A percentile compares a stretch with the other conserved stretches of the same genome.
These are phyloP conservation scores for Rhizopus stolonifer DNA, from an alignment of 371 early-diverging fungal genomes.

Conservation along the genomic window DNA sequence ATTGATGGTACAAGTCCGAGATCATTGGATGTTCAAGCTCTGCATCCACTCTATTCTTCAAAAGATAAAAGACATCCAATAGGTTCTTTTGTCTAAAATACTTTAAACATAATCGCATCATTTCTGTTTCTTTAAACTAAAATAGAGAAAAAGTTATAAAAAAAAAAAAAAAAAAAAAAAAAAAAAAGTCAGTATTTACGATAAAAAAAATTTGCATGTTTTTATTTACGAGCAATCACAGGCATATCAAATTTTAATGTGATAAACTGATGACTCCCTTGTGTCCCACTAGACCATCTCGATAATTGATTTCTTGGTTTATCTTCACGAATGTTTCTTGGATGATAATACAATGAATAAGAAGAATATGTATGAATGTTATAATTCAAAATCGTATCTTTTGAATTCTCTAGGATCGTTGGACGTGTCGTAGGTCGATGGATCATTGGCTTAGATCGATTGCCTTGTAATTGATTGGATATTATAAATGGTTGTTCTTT, in stretches of 20 bases:
- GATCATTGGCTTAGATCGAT: too few species aligned
- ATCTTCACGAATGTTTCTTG: conserved; percentile 69
- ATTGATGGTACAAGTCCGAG: conserved; percentile 64
- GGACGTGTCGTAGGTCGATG: too few species aligned
- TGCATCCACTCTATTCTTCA: conserved; percentile 63
- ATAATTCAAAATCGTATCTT: conserved; percentile 26
- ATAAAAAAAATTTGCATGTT: too few species aligned
- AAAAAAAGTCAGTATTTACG: too few species aligned
- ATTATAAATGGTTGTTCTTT: too few species aligned
- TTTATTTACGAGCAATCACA: conserved; percentile 63
- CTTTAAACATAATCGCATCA: conserved; percentile 82
- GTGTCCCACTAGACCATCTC: conserved; percentile 77
- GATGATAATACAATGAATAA: conserved; percentile 72
- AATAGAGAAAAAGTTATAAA: too few species aligned
- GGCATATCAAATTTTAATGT: conserved; percentile 67
- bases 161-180: too few species aligned
- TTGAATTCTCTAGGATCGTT: too few species aligned
- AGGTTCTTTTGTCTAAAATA: conserved; percentile 84
- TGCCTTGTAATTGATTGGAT: too few species aligned
- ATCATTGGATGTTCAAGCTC: conserved; percentile 80
- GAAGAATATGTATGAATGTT: conserved; percentile 63
- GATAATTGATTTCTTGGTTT: conserved; percentile 71
- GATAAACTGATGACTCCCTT: conserved; percentile 77
- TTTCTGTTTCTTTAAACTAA: conserved; percentile 75
- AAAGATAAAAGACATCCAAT: conserved; percentile 65